Conservation (phyloP, 441 rosid genomes). For the Euphorbia celastroides region DNA sequence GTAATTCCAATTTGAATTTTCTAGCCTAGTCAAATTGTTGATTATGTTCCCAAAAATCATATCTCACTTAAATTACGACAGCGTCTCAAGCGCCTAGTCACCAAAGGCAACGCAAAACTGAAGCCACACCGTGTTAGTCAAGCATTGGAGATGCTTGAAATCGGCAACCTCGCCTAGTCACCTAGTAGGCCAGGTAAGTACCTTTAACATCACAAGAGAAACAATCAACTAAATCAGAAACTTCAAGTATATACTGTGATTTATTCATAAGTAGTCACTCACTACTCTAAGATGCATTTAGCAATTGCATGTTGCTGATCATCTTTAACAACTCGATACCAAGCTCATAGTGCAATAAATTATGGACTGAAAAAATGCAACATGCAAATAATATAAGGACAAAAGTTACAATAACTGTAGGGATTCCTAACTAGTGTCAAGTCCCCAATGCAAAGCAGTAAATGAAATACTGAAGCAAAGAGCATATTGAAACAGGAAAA, state of each 20-base stretch:
- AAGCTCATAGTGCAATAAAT: not conserved
- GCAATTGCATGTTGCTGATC: not conserved
- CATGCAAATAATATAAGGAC: not conserved
- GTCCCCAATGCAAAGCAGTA: not conserved
- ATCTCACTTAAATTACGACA: too few species aligned
- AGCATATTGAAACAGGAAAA: slow-evolving; percentile 4
- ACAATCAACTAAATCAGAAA: not conserved
- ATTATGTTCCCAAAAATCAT: too few species aligned
- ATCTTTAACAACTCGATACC: not conserved
- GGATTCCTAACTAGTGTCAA: not conserved
- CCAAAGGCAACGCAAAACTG: too few species aligned
- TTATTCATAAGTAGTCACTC: not conserved
- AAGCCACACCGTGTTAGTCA: too few species aligned
- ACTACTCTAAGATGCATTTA: slow-evolving; percentile 4
- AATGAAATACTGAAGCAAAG: not conserved
- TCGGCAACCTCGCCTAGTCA: too few species aligned
- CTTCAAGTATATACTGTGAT: not conserved
- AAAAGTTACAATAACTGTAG: not conserved
- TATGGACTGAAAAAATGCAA: not conserved
- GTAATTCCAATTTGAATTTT: too few species aligned
- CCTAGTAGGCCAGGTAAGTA: too few species aligned
- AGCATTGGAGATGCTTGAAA: too few species aligned
- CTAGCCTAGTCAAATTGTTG: too few species aligned
- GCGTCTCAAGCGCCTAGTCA: too few species aligned
- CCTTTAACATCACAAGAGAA: not conserved